Evolutionary conservation across 257 asterid genomes (phyloP).

Genomic region (Verbena officinalis): DNA sequence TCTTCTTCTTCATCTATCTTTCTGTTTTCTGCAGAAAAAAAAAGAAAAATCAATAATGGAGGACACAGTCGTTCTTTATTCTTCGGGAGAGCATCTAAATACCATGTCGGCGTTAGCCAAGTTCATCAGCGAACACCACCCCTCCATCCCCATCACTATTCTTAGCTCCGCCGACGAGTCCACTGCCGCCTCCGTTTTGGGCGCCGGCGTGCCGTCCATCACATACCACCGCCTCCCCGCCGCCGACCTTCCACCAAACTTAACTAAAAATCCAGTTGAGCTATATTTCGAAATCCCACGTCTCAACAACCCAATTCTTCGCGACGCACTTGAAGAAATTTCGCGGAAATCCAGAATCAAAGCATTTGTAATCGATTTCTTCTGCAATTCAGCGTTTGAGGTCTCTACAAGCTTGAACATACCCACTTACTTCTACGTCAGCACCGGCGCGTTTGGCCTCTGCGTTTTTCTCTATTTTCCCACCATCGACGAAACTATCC

Average conservation of each 20-base stretch:
- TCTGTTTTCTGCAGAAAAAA: not conserved
- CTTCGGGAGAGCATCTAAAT: slow-evolving; percentile 36
- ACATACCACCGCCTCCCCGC: slow-evolving; percentile 41
- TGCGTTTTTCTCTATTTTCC: slow-evolving; percentile 29
- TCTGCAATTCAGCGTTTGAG: slow-evolving; percentile 39
- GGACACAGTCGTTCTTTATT: slow-evolving; percentile 31
- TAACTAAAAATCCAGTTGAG: slow-evolving; percentile 20
- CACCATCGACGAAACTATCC: slow-evolving; percentile 24
- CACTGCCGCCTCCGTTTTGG: slow-evolving; percentile 27
- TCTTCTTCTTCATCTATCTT: not conserved
- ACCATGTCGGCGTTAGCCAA: slow-evolving; percentile 27
- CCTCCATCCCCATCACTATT: slow-evolving; percentile 30
- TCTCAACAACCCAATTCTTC: slow-evolving; percentile 38
- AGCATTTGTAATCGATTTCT: slow-evolving; percentile 44
- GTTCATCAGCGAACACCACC: slow-evolving; percentile 43
- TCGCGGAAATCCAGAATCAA: slow-evolving; percentile 28
- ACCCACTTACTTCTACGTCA: slow-evolving; percentile 39
- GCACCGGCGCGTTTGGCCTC: slow-evolving; percentile 31
- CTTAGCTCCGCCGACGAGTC: slow-evolving; percentile 33
- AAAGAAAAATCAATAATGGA: slow-evolving; percentile 28
- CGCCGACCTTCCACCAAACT: slow-evolving; percentile 22
- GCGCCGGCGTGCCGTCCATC: slow-evolving; percentile 26
- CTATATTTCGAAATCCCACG: slow-evolving; percentile 42
- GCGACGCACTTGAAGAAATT: slow-evolving; percentile 33
- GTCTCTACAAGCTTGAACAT: slow-evolving; percentile 34